Evolutionary conservation across 768 basidiomycete species (phyloP), one percentile per base, ranked within the genome.

Genomic region (Leccinum subtestaceum): DNA sequence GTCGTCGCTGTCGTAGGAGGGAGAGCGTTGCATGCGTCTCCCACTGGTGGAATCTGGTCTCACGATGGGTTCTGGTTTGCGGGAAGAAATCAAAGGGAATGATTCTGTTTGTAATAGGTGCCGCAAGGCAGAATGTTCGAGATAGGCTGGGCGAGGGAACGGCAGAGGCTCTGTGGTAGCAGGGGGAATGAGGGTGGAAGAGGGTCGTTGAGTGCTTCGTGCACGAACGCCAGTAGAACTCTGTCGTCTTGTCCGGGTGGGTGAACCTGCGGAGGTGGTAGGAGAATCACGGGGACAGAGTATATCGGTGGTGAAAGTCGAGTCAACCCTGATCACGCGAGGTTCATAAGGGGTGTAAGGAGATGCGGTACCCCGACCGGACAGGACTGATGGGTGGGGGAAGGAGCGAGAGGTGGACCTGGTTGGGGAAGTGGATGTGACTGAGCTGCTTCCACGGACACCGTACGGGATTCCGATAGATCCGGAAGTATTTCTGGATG

Each of bases 81-180:
- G 74, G 56, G 68, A 71, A 51, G 77, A 69, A 46, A 77, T 69
- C 40, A 70, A 45, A 10, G 78, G 74, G 9, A 71, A 66, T 2
- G 72, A 60, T 49, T 81, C 81, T 0, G 87, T 84, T 57, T 84
- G 85, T 9, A 93, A 75, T 54, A 89, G 72, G 64, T 91, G 78
- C 56, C 88, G 85, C 57, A 93, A 75, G 1, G 88, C 82, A 2
- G 90, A 90, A 70, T 89, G 80, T 46, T 90, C 88, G 56, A 93
- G 80, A 71, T 93, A 93, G 1, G 84, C 74, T 1, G 91, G 91
- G 19, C 85, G 83, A 50, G 83, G 76, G 71, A 87, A 93, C 36
- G 76, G 68, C 27, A 63, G 72, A 49, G 67, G 68, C 59, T 71
- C 72, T 11, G 43, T 19, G 57, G 60, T 67, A 67, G 60, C 71